These are phyloP conservation scores for Fusarium azukiicola DNA, from an alignment of 2,329 filamentous ascomycete species.

Conservation along the genomic window DNA sequence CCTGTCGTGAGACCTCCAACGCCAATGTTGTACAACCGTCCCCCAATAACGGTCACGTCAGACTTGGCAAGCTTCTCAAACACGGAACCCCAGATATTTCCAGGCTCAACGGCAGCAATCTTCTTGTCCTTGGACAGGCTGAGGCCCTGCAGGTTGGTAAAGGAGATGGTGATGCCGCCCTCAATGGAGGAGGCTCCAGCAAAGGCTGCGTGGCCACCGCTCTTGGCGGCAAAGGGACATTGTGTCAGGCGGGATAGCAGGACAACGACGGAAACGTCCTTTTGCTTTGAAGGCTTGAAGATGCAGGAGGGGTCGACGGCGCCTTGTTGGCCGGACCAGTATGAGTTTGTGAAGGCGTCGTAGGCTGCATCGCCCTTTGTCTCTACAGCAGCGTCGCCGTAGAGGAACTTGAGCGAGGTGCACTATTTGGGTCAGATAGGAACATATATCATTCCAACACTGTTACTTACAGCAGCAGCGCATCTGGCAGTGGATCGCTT, in stretches of 20 bases:
- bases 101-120: slow-evolving; percentile 61
- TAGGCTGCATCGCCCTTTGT: slow-evolving; percentile 26
- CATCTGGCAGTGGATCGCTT: slow-evolving; percentile 25
- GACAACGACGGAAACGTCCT: slow-evolving; percentile 26
- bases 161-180: slow-evolving; percentile 61
- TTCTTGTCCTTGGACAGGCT: slow-evolving; percentile 55
- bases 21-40: slow-evolving; percentile 64
- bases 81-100: slow-evolving; percentile 64
- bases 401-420: slow-evolving; percentile 35
- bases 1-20: slow-evolving; percentile 65
- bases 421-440: slow-evolving; percentile 23
- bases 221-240: slow-evolving; percentile 61
- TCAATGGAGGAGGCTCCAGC: slow-evolving; percentile 62
- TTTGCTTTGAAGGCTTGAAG: slow-evolving; percentile 33
- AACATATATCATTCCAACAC: too few relatives aligned
- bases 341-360: slow-evolving; percentile 17
- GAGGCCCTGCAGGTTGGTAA: slow-evolving; percentile 61
- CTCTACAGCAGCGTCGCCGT: slow-evolving; percentile 34
- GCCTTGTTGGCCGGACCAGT: slow-evolving; percentile 37
- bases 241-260: slow-evolving; percentile 33
- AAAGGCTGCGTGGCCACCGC: slow-evolving; percentile 70
- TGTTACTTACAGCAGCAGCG: slow-evolving; percentile 23
- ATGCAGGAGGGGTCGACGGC: slow-evolving; percentile 38
- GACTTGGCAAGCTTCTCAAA: slow-evolving; percentile 60
- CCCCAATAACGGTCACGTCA: slow-evolving; percentile 62